These are phyloP conservation scores for Domatiomyces catenatus DNA, from an alignment of 2,329 filamentous ascomycete species.

Conservation along the genomic window DNA sequence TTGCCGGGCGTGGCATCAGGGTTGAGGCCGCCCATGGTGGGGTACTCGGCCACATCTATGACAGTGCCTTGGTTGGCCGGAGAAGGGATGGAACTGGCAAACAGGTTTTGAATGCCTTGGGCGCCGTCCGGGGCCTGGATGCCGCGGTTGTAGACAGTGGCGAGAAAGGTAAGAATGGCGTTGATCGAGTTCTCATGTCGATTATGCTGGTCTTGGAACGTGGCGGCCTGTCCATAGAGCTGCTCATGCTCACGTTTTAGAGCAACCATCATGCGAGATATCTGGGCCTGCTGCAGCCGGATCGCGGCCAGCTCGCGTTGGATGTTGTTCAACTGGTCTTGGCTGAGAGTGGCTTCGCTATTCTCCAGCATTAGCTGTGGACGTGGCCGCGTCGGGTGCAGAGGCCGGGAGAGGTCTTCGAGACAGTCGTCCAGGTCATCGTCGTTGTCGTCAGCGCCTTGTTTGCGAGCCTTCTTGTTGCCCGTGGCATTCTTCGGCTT, in stretches of 20 bases:
- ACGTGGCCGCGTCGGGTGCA: conserved; percentile 21
- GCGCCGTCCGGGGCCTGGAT: conserved; percentile 65
- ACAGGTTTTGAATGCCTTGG: conserved; percentile 56
- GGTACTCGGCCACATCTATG: conserved; percentile 45
- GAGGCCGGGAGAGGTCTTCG: conserved; percentile 25
- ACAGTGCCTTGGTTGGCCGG: conserved; percentile 40
- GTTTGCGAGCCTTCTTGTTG: conserved; percentile 31
- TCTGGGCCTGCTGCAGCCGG: conserved; percentile 72
- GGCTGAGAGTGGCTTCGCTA: conserved; percentile 32
- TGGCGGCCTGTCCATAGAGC: conserved; percentile 71
- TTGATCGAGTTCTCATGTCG: conserved; percentile 98
- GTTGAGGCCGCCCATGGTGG: conserved; percentile 22
- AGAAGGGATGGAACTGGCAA: conserved; percentile 52
- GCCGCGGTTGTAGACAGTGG: conserved; percentile 89
- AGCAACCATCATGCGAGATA: conserved; percentile 65
- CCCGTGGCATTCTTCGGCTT: conserved; percentile 65
- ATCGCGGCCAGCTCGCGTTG: conserved; percentile 68
- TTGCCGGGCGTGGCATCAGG: conserved; percentile 22
- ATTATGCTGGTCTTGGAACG: conserved; percentile 82
- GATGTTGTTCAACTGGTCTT: conserved; percentile 62
- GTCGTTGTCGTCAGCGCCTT: conserved; percentile 46
- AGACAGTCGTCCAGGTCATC: conserved; percentile 50
- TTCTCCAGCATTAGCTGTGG: conserved; percentile 27
- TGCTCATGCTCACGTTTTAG: conserved; percentile 76
- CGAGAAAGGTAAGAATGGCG: conserved; percentile 91